Conservation (phyloP, 495 filamentous ascomycete genomes). For the Xylaria curta region DNA sequence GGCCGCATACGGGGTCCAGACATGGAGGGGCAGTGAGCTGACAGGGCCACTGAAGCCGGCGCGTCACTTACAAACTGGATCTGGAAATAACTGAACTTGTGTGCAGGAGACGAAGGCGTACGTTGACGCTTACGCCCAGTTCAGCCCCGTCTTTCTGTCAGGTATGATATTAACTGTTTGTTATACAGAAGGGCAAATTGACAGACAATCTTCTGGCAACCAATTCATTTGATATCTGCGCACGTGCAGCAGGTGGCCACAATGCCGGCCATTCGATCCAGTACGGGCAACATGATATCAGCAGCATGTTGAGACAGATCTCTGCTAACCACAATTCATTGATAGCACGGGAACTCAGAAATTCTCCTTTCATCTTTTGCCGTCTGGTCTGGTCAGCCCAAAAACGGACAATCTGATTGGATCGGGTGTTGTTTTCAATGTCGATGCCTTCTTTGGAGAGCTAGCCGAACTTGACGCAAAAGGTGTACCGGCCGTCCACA, state of each 20-base stretch:
- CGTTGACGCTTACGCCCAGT: conserved; percentile 17
- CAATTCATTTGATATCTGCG: conserved; percentile 45
- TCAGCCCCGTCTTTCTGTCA: neutral
- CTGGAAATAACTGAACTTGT: conserved; percentile 16
- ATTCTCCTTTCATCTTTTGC: conserved; percentile 72
- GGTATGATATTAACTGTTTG: conserved; percentile 23
- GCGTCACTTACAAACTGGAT: conserved; percentile 2
- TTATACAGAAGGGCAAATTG: conserved; percentile 30
- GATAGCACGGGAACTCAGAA: conserved; percentile 59
- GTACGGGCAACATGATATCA: conserved; percentile 22
- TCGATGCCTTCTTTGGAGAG: conserved; percentile 87
- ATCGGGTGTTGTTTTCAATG: conserved; percentile 81
- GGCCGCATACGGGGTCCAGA: neutral
- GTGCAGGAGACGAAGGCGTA: conserved; percentile 31
- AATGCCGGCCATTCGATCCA: conserved; percentile 56
- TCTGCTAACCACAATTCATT: conserved; percentile 53
- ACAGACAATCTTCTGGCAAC: conserved; percentile 28
- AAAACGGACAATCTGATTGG: conserved; percentile 83
- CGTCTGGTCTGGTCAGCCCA: conserved; percentile 76
- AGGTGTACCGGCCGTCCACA: conserved; percentile 68
- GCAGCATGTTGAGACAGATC: conserved; percentile 52
- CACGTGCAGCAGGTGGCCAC: conserved; percentile 72
- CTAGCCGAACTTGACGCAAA: conserved; percentile 71
- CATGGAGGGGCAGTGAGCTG: conserved; percentile 4
- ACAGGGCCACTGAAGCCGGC: neutral